Base-by-base conservation (phyloP, 2,329 filamentous ascomycete genomes). In the Berkeleyomyces basicola region DNA sequence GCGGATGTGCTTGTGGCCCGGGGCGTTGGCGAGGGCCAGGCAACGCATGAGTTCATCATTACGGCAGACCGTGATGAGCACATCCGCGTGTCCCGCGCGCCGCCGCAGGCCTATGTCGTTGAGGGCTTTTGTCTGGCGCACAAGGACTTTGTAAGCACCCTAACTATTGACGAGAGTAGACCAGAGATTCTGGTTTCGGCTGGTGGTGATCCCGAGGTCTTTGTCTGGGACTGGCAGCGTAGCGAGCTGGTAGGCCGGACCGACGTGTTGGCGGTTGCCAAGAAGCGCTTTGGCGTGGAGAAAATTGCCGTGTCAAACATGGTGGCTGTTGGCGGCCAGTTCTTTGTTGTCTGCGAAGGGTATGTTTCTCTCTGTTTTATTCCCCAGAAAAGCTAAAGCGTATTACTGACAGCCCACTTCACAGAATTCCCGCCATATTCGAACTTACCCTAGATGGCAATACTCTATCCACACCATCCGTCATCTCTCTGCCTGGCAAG, bases 111-210 rank as follows among this genome's bases (percentile, higher is more conserved):
- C 0, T 86, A 96, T 72, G 79, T 97, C 65, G 95, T 96, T 66
- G 90, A 97, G 72, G 79, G 79, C 0, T 97, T 88, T 73, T 97
- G 92, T 70, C 80, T 96, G 2, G 92, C 90, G 3, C 93, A 99
- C 73, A 83, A 79, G 61, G 82, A 91, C 44, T 97, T 97, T 71
- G 78, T 99, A 67, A 90, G 80, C 74, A 84, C 82, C 64, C 75
- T 99, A 51, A 86, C 85, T 68, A 74, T 92, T 16, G 83, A 85
- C 0, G 70, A 71, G 0, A 74, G 73, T 61, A 74, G 77, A 33
- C 77, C 78, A 2, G 78, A 83, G n/a, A 67, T 86, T 1, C 78
- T 99, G 39, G 74, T 97, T 40, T 95, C 90, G 4, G 93, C 89
- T 7, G 92, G 92, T 58, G 93, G 92, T 3, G 92, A 97, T 68